Evolutionary conservation across 2,329 filamentous ascomycete genomes (phyloP), one percentile per base, ranked within the genome.

Genomic region (Didymella pomorum): DNA sequence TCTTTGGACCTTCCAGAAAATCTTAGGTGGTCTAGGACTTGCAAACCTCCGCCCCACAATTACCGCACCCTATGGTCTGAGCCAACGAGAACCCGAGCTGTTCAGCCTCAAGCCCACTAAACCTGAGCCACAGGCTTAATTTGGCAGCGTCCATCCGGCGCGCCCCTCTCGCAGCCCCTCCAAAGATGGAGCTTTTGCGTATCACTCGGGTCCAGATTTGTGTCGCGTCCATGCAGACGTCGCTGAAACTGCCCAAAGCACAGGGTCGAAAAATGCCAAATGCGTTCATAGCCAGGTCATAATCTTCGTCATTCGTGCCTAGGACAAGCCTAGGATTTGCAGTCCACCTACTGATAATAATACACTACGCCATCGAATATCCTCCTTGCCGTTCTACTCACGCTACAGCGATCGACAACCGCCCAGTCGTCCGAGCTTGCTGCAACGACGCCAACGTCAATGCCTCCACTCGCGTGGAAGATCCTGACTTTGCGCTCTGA

Each of bases 341-440:
- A n/a, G n/a, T n/a, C n/a, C 31, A 35, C 10, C 29, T 37, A 54
- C 35, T 64, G 48, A 33, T 66, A 64, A 47, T 69, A 73, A 51
- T 62, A 75, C 6, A 75, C 66, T 25, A 53, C 65, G 9, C 73
- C 73, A 16, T 73, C 69, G 48, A 76, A 75, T 10, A 76, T 58
- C 18, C 72, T 61, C 37, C 72, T 58, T 11, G 74, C 72, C 14
- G 74, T 76, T 18, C 73, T 58, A n/a, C 70, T 71, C 6, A 76
- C 74, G 20, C 66, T 56, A 29, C 71, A 71, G 26, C 66, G 56
- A 12, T 71, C 66, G 8, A 70, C 67, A 43, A 63, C 56, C 8
- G 63, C 65, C 42, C 66, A 60, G 2, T 52, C 58, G 18, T 62
- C 53, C 25, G 68, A 60, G 25, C 54, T 60, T 1, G 65, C 56